Evolutionary conservation across 371 early-diverging fungal genomes (phyloP).

Genomic region (Caulochytrium protostelioides): DNA sequence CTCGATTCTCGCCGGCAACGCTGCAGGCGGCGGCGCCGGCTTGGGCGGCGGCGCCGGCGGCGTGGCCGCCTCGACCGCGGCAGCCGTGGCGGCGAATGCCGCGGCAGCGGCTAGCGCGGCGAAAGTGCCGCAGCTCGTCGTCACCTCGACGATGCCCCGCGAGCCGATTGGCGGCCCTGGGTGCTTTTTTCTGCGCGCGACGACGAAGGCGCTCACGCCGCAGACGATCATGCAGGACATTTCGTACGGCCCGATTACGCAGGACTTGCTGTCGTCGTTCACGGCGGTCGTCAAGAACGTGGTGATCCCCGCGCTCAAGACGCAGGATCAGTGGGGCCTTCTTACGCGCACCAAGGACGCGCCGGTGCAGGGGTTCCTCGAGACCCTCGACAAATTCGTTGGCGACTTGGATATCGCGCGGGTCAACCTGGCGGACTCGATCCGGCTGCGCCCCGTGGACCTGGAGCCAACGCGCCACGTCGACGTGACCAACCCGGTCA

Average conservation of each 20-base stretch:
- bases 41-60: no score
- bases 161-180: conserved; percentile 24
- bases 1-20: no score
- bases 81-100: not conserved
- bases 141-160: conserved; percentile 19
- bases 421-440: conserved; percentile 29
- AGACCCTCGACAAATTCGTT: conserved; percentile 27
- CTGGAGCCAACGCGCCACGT: no score
- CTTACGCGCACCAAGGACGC: conserved; percentile 20
- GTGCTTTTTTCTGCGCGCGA: conserved; percentile 26
- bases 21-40: no score
- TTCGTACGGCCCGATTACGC: conserved; percentile 20
- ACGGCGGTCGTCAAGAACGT: conserved; percentile 31
- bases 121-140: conserved; percentile 15
- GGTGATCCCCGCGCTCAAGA: conserved; percentile 25
- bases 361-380: conserved; percentile 23
- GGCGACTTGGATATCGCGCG: conserved; percentile 32
- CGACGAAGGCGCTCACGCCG: conserved; percentile 25
- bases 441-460: conserved; percentile 25
- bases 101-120: not conserved
- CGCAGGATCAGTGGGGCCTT: conserved; percentile 40
- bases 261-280: conserved; percentile 26
- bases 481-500: no score
- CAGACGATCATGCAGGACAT: conserved; percentile 24
- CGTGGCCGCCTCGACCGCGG: not conserved